Conservation (phyloP, 192 early-diverging fungal species). For the Chytriomyces confervae region DNA sequence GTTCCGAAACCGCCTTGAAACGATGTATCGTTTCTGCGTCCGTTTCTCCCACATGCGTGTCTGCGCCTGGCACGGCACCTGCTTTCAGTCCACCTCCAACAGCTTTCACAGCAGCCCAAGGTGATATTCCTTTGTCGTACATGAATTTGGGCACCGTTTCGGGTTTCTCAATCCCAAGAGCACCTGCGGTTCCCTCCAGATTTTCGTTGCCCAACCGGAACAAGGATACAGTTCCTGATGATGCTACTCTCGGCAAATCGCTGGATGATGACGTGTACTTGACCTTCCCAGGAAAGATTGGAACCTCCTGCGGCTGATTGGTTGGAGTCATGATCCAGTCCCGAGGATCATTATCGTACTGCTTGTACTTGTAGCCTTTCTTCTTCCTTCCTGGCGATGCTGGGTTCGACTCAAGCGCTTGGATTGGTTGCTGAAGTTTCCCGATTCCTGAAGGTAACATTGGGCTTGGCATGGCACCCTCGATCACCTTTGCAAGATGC, state of each 20-base stretch:
- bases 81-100: neutral
- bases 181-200: slow-evolving; percentile 5
- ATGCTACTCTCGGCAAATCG: neutral
- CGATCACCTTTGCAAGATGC: too few species aligned
- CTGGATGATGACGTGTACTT: too few species aligned
- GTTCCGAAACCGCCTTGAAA: neutral
- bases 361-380: too few species aligned
- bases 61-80: neutral
- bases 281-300: too few species aligned
- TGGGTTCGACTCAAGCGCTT: too few species aligned
- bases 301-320: too few species aligned
- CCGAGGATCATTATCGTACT: too few species aligned
- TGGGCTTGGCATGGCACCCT: too few species aligned
- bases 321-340: too few species aligned
- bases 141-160: neutral
- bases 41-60: neutral
- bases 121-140: slow-evolving; percentile 15
- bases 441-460: too few species aligned
- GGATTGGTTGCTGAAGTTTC: too few species aligned
- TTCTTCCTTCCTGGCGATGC: too few species aligned
- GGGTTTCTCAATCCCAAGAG: neutral
- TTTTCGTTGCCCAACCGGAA: neutral
- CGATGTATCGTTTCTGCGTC: neutral
- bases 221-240: neutral
- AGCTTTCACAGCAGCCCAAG: slow-evolving; percentile 24